Percentiles rank a stretch among this genome's conserved stretches.
Evolutionary conservation across 805 yeast genomes (phyloP).

Genomic region (Ogataea trehalophila): DNA sequence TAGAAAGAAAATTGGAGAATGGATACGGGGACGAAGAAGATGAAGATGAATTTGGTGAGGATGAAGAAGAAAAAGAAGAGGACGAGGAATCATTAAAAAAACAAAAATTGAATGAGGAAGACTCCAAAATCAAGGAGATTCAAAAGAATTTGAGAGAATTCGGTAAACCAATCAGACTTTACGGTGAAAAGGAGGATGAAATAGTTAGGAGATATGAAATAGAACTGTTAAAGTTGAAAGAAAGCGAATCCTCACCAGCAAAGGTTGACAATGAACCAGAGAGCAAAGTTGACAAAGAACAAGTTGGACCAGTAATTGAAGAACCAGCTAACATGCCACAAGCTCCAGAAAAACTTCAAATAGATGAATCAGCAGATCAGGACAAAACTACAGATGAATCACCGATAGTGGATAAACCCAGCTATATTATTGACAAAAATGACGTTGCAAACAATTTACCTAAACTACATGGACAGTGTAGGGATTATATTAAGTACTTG

Average conservation of each 20-base stretch:
- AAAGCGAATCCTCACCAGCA: conserved; percentile 2
- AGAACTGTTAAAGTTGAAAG: neutral
- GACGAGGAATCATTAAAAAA: neutral
- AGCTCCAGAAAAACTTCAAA: neutral
- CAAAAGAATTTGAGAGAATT: conserved; percentile 8
- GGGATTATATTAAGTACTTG: conserved; percentile 44
- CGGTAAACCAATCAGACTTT: conserved; percentile 11
- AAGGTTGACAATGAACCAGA: neutral
- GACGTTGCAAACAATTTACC: conserved; percentile 32
- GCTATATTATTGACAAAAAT: conserved; percentile 15
- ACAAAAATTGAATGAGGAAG: neutral
- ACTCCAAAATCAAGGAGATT: conserved; percentile 1
- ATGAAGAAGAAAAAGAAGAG: neutral
- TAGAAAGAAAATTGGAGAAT: neutral
- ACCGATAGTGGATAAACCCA: neutral
- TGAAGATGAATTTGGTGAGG: conserved; percentile 1
- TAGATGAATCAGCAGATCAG: neutral
- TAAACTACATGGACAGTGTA: conserved; percentile 35
- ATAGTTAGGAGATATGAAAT: conserved; percentile 4
- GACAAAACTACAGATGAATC: neutral
- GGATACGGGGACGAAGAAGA: neutral
- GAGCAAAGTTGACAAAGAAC: too few relatives aligned
- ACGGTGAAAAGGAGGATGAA: conserved; percentile 18
- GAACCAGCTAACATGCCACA: neutral
- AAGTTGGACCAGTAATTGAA: neutral